Percentiles rank a stretch among this genome's conserved stretches.
Conservation (phyloP, 2,329 filamentous ascomycete species). For the Penicillium griseofulvum region DNA sequence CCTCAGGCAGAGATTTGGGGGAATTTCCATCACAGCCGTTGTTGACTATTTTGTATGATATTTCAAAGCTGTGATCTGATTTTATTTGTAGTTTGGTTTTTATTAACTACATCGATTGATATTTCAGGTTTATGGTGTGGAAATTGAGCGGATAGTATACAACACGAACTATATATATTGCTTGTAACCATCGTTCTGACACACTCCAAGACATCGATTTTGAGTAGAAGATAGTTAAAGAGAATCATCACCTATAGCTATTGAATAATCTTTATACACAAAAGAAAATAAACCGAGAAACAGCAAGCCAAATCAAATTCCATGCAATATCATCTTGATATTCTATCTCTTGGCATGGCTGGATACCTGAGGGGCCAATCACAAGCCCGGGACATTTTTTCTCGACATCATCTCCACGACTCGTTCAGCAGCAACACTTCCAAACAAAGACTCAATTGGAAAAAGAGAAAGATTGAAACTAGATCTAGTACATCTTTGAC, state of each 20-base stretch:
- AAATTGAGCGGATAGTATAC: not conserved
- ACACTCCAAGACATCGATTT: not conserved
- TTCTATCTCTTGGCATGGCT: slow-evolving; percentile 23
- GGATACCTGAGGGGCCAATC: slow-evolving; percentile 25
- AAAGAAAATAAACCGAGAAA: not conserved
- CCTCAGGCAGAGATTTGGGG: slow-evolving; percentile 21
- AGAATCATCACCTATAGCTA: fast-evolving
- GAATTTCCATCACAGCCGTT: not conserved
- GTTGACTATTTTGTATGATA: not conserved
- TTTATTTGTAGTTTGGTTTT: not conserved
- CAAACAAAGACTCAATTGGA: not conserved
- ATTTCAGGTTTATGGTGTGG: not conserved
- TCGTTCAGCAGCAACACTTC: slow-evolving; percentile 11
- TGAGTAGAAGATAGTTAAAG: not conserved
- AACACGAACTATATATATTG: not conserved
- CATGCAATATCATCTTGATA: not conserved
- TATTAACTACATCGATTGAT: not conserved
- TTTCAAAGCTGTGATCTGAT: fast-evolving
- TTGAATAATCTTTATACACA: no score
- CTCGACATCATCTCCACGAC: slow-evolving; percentile 16
- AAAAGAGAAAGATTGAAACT: not conserved
- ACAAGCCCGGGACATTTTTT: slow-evolving; percentile 24
- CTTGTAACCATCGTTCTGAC: not conserved
- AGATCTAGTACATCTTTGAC: not conserved
- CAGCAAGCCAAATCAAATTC: not conserved